Evolutionary conservation across 1,139 yeast genomes (phyloP).

Genomic region (Suhomyces maxii): DNA sequence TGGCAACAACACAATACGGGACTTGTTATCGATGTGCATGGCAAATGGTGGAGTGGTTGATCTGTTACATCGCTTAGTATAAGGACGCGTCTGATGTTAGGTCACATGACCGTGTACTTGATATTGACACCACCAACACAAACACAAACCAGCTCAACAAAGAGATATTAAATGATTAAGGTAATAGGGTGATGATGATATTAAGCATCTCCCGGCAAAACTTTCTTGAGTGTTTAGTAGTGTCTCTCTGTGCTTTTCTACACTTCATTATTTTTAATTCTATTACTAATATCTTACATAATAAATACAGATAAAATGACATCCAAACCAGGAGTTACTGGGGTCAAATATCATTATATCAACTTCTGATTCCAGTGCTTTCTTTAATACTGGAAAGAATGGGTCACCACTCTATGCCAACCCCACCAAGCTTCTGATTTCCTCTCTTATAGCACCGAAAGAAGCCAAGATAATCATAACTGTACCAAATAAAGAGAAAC

Average conservation of each 20-base stretch:
- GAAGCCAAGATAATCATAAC: conserved; percentile 70
- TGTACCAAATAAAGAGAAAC: conserved; percentile 73
- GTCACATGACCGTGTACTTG: not conserved
- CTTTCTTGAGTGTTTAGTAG: too few species aligned
- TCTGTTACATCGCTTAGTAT: not conserved
- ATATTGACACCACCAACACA: too few species aligned
- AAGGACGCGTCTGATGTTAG: not conserved
- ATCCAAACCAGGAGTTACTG: too few species aligned
- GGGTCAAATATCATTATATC: too few species aligned
- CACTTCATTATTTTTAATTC: too few species aligned
- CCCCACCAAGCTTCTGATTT: conserved; percentile 32
- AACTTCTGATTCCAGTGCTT: not conserved
- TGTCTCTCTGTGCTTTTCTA: not conserved
- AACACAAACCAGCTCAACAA: too few species aligned
- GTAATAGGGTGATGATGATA: too few species aligned
- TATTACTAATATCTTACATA: too few species aligned
- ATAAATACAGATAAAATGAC: too few species aligned
- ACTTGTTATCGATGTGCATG: conserved; percentile 16
- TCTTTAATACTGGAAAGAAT: not conserved
- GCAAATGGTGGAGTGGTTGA: not conserved
- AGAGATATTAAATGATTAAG: not conserved
- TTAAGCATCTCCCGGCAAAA: too few species aligned
- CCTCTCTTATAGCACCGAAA: conserved; percentile 37
- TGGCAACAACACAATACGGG: conserved; percentile 25
- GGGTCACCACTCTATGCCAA: conserved; percentile 12